Base-by-base conservation (phyloP, 2,329 filamentous ascomycete species). In the Acarospora socialis region DNA sequence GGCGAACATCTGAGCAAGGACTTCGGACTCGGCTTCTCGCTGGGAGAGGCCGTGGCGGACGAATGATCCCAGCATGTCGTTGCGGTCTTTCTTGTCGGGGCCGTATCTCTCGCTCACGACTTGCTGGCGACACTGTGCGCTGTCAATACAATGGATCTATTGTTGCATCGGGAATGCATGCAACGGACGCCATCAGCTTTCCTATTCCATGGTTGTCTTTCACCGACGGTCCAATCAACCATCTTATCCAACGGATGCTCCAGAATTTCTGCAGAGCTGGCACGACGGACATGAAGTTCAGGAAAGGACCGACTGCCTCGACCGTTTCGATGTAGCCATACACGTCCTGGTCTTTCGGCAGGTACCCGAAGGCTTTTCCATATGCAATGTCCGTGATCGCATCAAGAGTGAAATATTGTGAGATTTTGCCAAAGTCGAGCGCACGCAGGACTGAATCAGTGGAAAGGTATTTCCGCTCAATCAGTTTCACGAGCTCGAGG, bases 321-420 rank as follows among this genome's bases (percentile, higher is more conserved):
- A 39, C 48, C 1, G 56, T 53, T 27, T 47, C 41, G 26, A 61
- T 49, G 34, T 63, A 52, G 5, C 36, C 39, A 24, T 57, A 53
- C 5, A 59, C 46, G 33, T 69, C 65, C 3, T 46, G 40, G 37
- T 72, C 64, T 5, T 59, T 51, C 14, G 52, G 50, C 9, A 73
- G 52, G 41, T 64, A 63, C 3, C 68, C 66, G 38, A 70, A 70
- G 0, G 65, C 44, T 8, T 57, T 46, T 5, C 66, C 66, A n/a
- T 70, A 61, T 0, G 63, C 63, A 14, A 71, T 49, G 21, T 67
- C 57, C 8, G 61, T 62, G 24, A 72, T 65, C 2, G 66, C 62
- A 34, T 73, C 68, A 1, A 71, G 49, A 1, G 66, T 60, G 34
- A 70, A 66, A 52, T 60, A 68, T 15, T 65, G 62, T 3, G 61